Conservation (phyloP, 176 grass and related monocot genomes). For the Phoenix dactylifera region DNA sequence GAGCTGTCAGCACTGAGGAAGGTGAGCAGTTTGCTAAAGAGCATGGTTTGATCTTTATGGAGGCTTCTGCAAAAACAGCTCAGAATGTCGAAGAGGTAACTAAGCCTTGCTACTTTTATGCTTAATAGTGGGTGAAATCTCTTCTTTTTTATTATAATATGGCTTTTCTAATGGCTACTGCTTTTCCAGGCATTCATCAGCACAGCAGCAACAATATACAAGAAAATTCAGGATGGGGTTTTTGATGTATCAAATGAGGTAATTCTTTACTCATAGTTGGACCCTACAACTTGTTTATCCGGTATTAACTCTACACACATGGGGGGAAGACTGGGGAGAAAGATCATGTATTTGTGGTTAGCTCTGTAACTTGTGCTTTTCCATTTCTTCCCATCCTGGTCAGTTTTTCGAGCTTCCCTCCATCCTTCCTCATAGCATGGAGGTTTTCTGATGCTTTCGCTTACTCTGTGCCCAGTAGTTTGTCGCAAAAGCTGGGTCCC, state of each 20-base stretch:
- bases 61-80: constrained; percentile 67
- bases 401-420: too few relatives aligned
- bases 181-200: constrained; percentile 49
- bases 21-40: constrained; percentile 76
- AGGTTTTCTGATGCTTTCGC: too few relatives aligned
- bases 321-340: neutral
- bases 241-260: constrained; percentile 84
- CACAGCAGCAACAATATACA: constrained; percentile 64
- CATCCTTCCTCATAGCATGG: too few relatives aligned
- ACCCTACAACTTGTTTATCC: neutral
- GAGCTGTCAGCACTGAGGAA: constrained; percentile 63
- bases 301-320: neutral
- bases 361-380: too few relatives aligned
- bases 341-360: too few relatives aligned
- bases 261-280: neutral
- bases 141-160: neutral
- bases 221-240: constrained; percentile 76
- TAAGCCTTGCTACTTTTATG: neutral
- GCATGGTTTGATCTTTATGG: constrained; percentile 69
- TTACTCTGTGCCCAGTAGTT: too few relatives aligned
- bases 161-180: neutral
- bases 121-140: neutral
- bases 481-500: too few relatives aligned
- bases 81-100: constrained; percentile 62
- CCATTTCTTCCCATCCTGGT: too few relatives aligned